Evolutionary conservation across 169 alveolate genomes (phyloP).

Genomic region (Plasmodium berghei): DNA sequence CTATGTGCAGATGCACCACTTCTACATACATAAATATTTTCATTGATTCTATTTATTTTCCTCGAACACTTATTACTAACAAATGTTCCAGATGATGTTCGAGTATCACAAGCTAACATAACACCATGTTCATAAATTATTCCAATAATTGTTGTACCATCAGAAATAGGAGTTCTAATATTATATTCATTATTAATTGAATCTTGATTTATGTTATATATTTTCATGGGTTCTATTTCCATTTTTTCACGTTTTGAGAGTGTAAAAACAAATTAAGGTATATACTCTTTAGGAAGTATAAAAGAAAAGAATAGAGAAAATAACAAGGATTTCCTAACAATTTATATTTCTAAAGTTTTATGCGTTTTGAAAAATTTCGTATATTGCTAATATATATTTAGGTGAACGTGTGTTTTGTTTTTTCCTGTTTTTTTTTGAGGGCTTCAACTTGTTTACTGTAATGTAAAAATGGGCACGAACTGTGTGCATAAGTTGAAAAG

Average conservation of each 20-base stretch:
- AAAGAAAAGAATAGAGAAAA: neutral
- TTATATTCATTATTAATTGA: constrained; percentile 13
- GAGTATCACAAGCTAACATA: constrained; percentile 94
- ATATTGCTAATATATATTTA: too few relatives aligned
- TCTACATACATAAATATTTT: constrained; percentile 92
- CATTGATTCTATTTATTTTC: constrained; percentile 91
- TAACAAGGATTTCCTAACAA: too few relatives aligned
- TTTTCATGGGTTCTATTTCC: constrained; percentile 34
- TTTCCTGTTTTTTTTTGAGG: too few relatives aligned
- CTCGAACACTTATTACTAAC: constrained; percentile 93
- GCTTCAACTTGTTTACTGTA: too few relatives aligned
- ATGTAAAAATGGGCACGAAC: too few relatives aligned
- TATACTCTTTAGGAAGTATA: neutral
- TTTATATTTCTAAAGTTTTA: too few relatives aligned
- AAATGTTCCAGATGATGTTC: constrained; percentile 94
- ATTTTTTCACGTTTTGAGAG: neutral
- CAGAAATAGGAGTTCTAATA: constrained; percentile 76
- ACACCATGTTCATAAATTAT: constrained; percentile 93
- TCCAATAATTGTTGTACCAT: constrained; percentile 94
- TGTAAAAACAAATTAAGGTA: neutral
- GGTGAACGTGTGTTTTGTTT: too few relatives aligned
- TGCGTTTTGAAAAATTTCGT: too few relatives aligned
- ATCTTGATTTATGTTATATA: neutral
- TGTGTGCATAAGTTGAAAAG: too few relatives aligned
- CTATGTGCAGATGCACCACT: constrained; percentile 97